Base-by-base conservation (phyloP, 139 green algal genomes). In the Raphidocelis subcapitata region DNA sequence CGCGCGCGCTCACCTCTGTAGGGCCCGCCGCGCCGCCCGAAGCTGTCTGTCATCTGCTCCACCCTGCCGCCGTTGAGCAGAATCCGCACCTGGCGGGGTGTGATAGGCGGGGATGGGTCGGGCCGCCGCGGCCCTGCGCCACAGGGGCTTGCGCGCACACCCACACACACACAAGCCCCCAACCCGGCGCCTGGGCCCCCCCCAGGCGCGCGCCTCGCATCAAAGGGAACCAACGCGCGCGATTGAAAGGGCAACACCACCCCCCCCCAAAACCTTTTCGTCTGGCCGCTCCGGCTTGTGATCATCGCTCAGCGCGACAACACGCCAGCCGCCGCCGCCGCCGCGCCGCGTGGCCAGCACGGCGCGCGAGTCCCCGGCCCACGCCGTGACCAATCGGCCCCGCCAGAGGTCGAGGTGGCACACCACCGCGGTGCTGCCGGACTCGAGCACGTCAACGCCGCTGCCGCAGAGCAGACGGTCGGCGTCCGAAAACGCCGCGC, bases 211-310 rank as follows among this genome's bases (percentile, higher is more conserved):
- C n/a, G n/a, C n/a, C n/a, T n/a, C n/a, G n/a, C n/a, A n/a, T n/a
- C n/a, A n/a, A n/a, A n/a, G n/a, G n/a, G n/a, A n/a, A n/a, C n/a
- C n/a, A n/a, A n/a, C n/a, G n/a, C n/a, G n/a, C n/a, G n/a, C n/a
- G n/a, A n/a, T n/a, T n/a, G n/a, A n/a, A n/a, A n/a, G n/a, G n/a
- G n/a, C n/a, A n/a, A n/a, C n/a, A n/a, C n/a, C n/a, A n/a, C n/a
- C n/a, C n/a, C n/a, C n/a, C n/a, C n/a, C n/a, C n/a, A n/a, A n/a
- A n/a, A 75, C 69, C 56, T 75, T 31, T 72, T 87, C 82, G 26
- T 56, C 78, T 2, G 72, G 74, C 20, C 47, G 26, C 35, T 87
- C 82, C 41, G 82, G 82, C 60, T 87, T 87, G 63, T 87, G 82
- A 52, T 87, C 82, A 24, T 69, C 60, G 32, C 56, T 75, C 47